phyloP scores from a whole-genome alignment of 352 stramenopile genomes.

The Phytophthora uliginosa region DNA sequence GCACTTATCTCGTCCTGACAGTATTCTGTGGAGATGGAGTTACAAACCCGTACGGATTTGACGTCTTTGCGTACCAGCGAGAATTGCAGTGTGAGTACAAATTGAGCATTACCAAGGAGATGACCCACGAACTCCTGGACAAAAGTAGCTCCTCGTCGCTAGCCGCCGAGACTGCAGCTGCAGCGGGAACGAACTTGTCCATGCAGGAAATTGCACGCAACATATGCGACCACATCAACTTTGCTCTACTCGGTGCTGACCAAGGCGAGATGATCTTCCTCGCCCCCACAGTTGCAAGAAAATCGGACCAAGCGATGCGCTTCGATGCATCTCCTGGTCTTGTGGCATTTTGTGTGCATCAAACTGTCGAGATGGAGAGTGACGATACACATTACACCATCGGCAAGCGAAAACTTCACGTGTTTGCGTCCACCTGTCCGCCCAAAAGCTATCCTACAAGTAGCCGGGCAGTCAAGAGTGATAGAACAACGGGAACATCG shows the following conservation, averaged over 20 bases:
- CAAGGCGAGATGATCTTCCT: conserved; percentile 67
- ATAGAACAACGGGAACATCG: conserved; percentile 4
- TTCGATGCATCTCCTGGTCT: conserved; percentile 32
- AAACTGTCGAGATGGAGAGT: conserved; percentile 35
- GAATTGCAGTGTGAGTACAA: conserved; percentile 61
- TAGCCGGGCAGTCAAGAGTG: not conserved
- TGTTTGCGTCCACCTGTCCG: conserved; percentile 47
- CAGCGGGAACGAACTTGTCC: conserved; percentile 73
- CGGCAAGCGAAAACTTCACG: conserved; percentile 38
- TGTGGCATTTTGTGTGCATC: conserved; percentile 56
- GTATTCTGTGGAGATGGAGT: conserved; percentile 77
- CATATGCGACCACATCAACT: conserved; percentile 73
- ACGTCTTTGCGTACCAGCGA: conserved; percentile 64
- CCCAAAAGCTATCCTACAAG: conserved; percentile 19
- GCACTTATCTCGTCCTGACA: conserved; percentile 72
- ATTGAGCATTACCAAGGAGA: conserved; percentile 67
- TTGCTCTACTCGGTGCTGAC: conserved; percentile 45
- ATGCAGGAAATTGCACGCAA: conserved; percentile 74
- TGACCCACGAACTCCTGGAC: conserved; percentile 70
- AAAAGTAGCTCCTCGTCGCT: conserved; percentile 63
- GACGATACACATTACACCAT: not conserved
- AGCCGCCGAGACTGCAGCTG: conserved; percentile 64
- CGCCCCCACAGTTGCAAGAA: conserved; percentile 29
- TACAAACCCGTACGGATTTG: conserved; percentile 77
- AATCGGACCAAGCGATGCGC: conserved; percentile 31